Base-by-base conservation (phyloP, 495 filamentous ascomycete species). In the Cercophora newfieldiana region DNA sequence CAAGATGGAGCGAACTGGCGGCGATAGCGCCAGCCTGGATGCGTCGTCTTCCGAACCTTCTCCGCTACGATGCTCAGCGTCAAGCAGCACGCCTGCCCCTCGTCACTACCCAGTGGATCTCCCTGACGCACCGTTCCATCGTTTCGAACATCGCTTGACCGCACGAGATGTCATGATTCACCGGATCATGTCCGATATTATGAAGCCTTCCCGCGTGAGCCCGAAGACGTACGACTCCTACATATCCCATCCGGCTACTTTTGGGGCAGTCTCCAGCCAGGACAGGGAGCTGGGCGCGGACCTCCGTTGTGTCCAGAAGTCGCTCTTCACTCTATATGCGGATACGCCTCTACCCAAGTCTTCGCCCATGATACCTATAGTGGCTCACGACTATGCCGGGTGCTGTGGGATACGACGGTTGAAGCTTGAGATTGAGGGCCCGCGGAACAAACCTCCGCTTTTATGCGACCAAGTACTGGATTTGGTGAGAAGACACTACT, bases 81-180 rank as follows among this genome's bases (percentile, higher is more conserved):
- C 37, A 2, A 44, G 2, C 18, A 16, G 10, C 37, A 44, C 37
- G 26, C 51, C 53, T 48, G 51, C 22, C 8, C 7, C 59, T 12
- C 53, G 62, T 2, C 73, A 78, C 67, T 80, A 79, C 37, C 78
- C 77, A 21, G 58, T 80, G n/a, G 72, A 79, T 61, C 68, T 72
- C 29, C 69, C 78, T 49, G 63, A 69, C 60, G 51, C 73, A 26
- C 71, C 74, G 54, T 79, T 79, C 63, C 33, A 33, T 26, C 69
- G 68, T 26, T 80, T 78, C 56, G 69, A 73, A 8, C 77, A 80
- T 29, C 69, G 71, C 3, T 30, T 79, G 28, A 71, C 68, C 5
- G 66, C 65, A 19, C 73, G 72, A n/a, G 77, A 78, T 44, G 57
- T 80, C 59, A 65, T 78, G 63, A 70, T 75, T 59, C 75, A 74